A percentile compares a stretch with the other conserved stretches of the same genome.
Conservation (phyloP, 169 alveolate genomes). For the Eimeria acervulina region DNA sequence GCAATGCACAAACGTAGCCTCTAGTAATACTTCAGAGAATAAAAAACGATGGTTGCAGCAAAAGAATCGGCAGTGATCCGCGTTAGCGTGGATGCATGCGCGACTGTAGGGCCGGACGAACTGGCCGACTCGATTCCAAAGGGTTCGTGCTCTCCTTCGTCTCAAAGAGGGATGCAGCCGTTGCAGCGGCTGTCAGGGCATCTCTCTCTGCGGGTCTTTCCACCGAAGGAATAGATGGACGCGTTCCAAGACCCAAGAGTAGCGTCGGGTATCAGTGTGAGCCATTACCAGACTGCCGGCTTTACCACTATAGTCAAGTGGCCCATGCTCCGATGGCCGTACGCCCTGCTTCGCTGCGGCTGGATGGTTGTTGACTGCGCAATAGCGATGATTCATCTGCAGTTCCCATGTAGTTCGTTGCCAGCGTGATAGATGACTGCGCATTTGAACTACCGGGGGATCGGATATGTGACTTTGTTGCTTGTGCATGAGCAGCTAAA, state of each 20-base stretch:
- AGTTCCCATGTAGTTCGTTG: background rate
- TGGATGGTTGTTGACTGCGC: background rate
- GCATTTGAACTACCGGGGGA: background rate
- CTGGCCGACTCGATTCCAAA: slow-evolving; percentile 94
- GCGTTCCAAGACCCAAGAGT: background rate
- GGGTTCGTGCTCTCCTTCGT: slow-evolving; percentile 87
- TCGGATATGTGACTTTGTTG: background rate
- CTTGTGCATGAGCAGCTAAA: background rate
- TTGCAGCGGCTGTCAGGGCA: slow-evolving; percentile 71
- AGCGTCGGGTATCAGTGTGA: background rate
- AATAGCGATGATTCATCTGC: background rate
- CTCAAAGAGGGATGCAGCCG: slow-evolving; percentile 52
- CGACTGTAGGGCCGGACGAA: slow-evolving; percentile 96
- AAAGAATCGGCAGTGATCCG: background rate
- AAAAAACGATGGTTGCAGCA: background rate
- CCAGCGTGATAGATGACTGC: background rate
- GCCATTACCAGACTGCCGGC: background rate
- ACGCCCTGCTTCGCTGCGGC: background rate
- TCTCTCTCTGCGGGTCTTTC: slow-evolving; percentile 67
- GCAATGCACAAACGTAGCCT: background rate
- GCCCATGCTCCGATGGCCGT: background rate
- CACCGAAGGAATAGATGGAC: background rate
- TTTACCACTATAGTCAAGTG: background rate
- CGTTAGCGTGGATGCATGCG: background rate
- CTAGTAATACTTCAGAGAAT: background rate